These are phyloP conservation scores for Candida xyloterini DNA, from an alignment of 805 yeast genomes.

Conservation along the genomic window DNA sequence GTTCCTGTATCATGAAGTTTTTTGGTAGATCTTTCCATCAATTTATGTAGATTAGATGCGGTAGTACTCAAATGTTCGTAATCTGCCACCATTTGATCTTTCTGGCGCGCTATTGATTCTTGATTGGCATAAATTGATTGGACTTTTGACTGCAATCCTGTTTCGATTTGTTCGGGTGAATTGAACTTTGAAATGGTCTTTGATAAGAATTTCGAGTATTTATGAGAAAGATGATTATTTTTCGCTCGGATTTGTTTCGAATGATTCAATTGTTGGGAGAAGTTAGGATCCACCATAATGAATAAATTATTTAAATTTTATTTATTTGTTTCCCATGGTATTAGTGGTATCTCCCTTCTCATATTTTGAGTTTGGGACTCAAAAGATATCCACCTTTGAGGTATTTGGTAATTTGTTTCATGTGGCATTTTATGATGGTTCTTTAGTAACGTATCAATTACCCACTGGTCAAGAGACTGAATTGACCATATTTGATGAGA, in stretches of 20 bases:
- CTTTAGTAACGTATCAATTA: conserved; percentile 21
- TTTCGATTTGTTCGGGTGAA: conserved; percentile 16
- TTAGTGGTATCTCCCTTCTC: conserved; percentile 19
- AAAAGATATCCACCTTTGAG: conserved; percentile 21
- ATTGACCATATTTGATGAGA: conserved; percentile 1
- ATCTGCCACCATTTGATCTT: conserved; percentile 13
- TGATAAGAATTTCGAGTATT: conserved; percentile 22
- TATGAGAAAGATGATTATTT: conserved; percentile 21
- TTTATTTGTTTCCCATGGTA: conserved; percentile 14
- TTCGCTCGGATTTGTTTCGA: conserved; percentile 21
- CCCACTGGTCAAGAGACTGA: conserved; percentile 8
- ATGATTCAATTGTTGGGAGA: conserved; percentile 25
- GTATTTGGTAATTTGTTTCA: conserved; percentile 18
- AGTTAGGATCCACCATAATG: conserved; percentile 21
- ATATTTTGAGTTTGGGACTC: conserved; percentile 11
- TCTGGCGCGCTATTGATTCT: conserved; percentile 24
- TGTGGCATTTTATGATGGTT: conserved; percentile 22
- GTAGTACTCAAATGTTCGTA: conserved; percentile 13
- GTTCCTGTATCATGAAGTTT: conserved; percentile 15
- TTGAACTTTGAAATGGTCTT: conserved; percentile 20
- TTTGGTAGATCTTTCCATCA: conserved; percentile 16
- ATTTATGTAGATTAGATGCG: conserved; percentile 12
- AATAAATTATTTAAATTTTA: neutral
- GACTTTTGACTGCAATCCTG: conserved; percentile 24
- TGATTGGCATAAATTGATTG: conserved; percentile 32